Percentiles rank a stretch among this genome's conserved stretches.
Conservation (phyloP, 2,329 filamentous ascomycete genomes). For the Fusarium humuli region DNA sequence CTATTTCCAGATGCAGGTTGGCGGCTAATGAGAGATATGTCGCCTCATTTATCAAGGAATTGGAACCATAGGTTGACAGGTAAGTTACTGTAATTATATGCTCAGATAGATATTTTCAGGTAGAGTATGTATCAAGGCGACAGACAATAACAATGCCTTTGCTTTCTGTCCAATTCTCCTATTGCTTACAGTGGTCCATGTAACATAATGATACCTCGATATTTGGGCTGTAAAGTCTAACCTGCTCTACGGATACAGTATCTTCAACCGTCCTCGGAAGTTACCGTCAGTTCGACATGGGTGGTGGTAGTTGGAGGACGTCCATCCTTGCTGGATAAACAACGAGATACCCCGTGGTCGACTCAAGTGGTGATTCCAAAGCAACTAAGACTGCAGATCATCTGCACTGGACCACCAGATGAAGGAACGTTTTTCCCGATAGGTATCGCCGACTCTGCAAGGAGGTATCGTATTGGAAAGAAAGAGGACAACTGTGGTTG, state of each 20-base stretch:
- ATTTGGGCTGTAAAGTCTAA: constrained; percentile 22
- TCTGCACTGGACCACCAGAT: constrained; percentile 22
- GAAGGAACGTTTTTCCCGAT: not conserved
- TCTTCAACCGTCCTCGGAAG: constrained; percentile 25
- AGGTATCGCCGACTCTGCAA: not conserved
- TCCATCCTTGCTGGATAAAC: constrained; percentile 7
- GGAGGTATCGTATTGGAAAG: not conserved
- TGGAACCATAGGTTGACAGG: not conserved
- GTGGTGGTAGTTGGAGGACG: constrained; percentile 8
- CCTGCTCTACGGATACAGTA: not conserved
- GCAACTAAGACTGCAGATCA: constrained; percentile 36
- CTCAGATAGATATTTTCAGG: not conserved
- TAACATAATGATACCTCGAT: constrained; percentile 21
- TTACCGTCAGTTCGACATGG: constrained; percentile 30
- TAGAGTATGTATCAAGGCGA: not conserved
- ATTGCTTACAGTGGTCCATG: constrained; percentile 11
- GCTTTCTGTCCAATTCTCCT: constrained; percentile 3
- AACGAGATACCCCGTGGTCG: constrained; percentile 19
- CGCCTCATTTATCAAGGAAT: constrained; percentile 6
- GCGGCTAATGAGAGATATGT: not conserved
- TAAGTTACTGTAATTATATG: not conserved
- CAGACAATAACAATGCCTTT: not conserved
- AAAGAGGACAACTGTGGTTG: constrained; percentile 1
- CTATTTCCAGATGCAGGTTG: constrained; percentile 10
- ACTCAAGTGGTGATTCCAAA: constrained; percentile 37